Evolutionary conservation across 768 basidiomycete species (phyloP).

Genomic region (Omphalotus guepiniiformis): DNA sequence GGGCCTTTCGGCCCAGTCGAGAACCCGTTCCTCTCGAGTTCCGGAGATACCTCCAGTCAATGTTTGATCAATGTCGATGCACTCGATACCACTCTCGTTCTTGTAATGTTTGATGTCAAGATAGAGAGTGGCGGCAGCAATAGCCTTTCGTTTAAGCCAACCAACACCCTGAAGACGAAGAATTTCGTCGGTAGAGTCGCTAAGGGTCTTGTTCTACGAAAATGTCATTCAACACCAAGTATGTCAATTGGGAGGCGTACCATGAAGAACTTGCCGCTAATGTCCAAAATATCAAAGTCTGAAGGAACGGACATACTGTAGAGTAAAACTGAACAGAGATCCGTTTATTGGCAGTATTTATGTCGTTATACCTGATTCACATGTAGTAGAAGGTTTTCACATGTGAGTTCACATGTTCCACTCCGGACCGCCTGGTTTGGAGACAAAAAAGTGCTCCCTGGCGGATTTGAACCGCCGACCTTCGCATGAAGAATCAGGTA

Average conservation of each 20-base stretch:
- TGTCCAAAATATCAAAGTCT: slow-evolving; percentile 52
- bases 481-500: no score
- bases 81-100: slow-evolving; percentile 54
- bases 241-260: slow-evolving; percentile 31
- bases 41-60: slow-evolving; percentile 6
- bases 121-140: slow-evolving; percentile 52
- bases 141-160: slow-evolving; percentile 67
- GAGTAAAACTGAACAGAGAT: neutral
- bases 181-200: slow-evolving; percentile 58
- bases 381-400: no score
- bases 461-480: no score
- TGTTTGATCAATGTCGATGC: slow-evolving; percentile 59
- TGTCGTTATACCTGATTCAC: no score
- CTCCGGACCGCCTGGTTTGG: no score
- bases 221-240: neutral
- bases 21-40: neutral
- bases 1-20: slow-evolving; percentile 49
- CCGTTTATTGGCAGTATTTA: neutral
- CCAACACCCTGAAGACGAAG: slow-evolving; percentile 67
- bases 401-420: no score
- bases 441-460: no score
- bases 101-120: slow-evolving; percentile 62
- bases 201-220: slow-evolving; percentile 62
- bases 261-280: slow-evolving; percentile 61
- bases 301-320: slow-evolving; percentile 60